Base-by-base conservation (phyloP, 2,329 filamentous ascomycete genomes). In the Coccinonectria pachysandricola region DNA sequence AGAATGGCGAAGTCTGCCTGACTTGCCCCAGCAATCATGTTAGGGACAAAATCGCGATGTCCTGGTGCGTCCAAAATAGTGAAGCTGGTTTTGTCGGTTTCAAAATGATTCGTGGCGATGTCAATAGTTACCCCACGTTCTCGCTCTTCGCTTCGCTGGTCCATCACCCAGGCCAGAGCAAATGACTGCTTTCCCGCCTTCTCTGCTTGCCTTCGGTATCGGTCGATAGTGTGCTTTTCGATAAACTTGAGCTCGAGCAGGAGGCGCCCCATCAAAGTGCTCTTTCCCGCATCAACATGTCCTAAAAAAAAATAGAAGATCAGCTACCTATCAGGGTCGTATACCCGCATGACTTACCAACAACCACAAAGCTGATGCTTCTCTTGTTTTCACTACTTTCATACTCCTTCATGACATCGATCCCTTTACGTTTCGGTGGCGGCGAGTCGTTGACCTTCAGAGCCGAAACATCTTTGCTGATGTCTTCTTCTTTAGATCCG, bases 281-380 rank as follows among this genome's bases (percentile, higher is more conserved):
- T 95, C 57, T 98, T 98, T 27, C 91, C 91, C 27, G 92, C 88
- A 53, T 98, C 91, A 29, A 98, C 91, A 52, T 98, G 91, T 9
- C 91, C 86, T 85, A 50, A 30, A 4, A 35, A 39, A 31, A n/a
- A n/a, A n/a, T n/a, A n/a, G n/a, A n/a, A n/a, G n/a, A 50, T 35
- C 21, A 35, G 19, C 12, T 21, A 10, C 8, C 7, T 4, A 14
- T 25, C 5, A 12, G 6, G n/a, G n/a, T n/a, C n/a, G n/a, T n/a
- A n/a, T n/a, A n/a, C n/a, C n/a, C n/a, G 9, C 6, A 3, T 6
- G 9, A 45, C 75, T 43, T 62, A 87, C 83, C 86, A 42, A 94
- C 86, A 17, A 95, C 87, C 6, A 94, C 86, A 56, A 95, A 93
- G 50, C 85, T 94, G 21, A 82, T 79, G 28, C 75, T 79, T 41